Percentiles rank a stretch among this genome's conserved stretches.
phyloP scores from a whole-genome alignment of 805 yeast species.

The Candida ficus region DNA sequence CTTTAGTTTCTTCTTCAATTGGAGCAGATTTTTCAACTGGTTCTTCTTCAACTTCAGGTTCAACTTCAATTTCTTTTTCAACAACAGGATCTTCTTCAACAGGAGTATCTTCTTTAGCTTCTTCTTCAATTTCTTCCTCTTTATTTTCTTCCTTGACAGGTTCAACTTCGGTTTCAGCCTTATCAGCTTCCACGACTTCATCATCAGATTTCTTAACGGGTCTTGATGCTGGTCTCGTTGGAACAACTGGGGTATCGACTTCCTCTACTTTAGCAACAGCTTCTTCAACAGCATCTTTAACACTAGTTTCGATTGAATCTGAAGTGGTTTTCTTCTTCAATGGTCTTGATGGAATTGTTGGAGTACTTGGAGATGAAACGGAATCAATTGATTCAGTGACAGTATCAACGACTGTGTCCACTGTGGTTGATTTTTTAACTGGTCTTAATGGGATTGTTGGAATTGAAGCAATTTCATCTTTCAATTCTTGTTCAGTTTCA shows the following conservation, averaged over 20 bases:
- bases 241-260: conserved; percentile 4
- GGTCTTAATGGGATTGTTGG: conserved; percentile 23
- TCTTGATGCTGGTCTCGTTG: conserved; percentile 8
- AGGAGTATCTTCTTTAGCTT: background rate
- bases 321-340: no score
- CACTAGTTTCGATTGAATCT: background rate
- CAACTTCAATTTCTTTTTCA: background rate
- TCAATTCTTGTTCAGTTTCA: background rate
- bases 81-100: background rate
- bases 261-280: no score
- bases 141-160: background rate
- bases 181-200: background rate
- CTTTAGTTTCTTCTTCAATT: background rate
- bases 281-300: no score
- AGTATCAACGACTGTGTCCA: no score
- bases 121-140: background rate
- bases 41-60: background rate
- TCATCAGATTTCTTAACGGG: background rate
- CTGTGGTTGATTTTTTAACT: conserved; percentile 4
- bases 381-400: conserved; percentile 1
- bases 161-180: background rate
- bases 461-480: background rate
- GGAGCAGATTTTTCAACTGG: background rate
- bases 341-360: conserved; percentile 5
- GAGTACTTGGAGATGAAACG: no score